Conservation (phyloP, 2,329 filamentous ascomycete genomes). For the Xylariales sp. region DNA sequence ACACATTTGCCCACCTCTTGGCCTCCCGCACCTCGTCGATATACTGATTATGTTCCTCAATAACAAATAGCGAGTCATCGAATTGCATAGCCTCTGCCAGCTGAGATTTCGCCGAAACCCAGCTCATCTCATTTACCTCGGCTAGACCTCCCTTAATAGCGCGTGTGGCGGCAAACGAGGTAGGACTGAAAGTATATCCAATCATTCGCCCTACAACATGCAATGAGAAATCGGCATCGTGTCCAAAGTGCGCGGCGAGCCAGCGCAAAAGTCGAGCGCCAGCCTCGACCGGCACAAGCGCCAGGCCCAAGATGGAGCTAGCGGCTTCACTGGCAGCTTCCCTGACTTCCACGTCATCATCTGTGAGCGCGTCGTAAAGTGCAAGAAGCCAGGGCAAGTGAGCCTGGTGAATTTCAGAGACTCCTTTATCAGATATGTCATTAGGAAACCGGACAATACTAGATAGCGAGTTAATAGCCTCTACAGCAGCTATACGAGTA, state of each 20-base stretch:
- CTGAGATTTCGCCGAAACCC: slow-evolving; percentile 51
- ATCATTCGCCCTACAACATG: slow-evolving; percentile 58
- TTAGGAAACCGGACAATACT: slow-evolving; percentile 35
- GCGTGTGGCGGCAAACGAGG: slow-evolving; percentile 28
- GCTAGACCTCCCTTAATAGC: slow-evolving; percentile 22
- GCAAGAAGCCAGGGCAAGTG: slow-evolving; percentile 70
- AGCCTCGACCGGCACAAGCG: slow-evolving; percentile 61
- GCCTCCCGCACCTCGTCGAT: slow-evolving; percentile 83
- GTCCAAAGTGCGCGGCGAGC: slow-evolving; percentile 54
- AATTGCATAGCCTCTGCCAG: slow-evolving; percentile 61
- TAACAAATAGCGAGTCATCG: slow-evolving; percentile 79
- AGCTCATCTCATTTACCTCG: slow-evolving; percentile 32
- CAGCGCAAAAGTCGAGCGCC: slow-evolving; percentile 58
- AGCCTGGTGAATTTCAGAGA: slow-evolving; percentile 41
- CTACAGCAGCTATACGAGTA: slow-evolving; percentile 69
- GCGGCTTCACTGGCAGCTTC: slow-evolving; percentile 68
- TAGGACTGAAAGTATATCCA: slow-evolving; percentile 46
- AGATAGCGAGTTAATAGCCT: slow-evolving; percentile 66
- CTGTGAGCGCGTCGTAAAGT: slow-evolving; percentile 81
- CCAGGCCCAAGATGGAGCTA: slow-evolving; percentile 57
- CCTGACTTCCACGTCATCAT: slow-evolving; percentile 92
- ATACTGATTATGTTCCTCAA: slow-evolving; percentile 96
- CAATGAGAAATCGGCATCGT: slow-evolving; percentile 52
- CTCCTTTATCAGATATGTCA: neutral
- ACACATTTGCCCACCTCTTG: slow-evolving; percentile 71